Conservation (phyloP, 331 rosid genomes). For the Quercus phellos region DNA sequence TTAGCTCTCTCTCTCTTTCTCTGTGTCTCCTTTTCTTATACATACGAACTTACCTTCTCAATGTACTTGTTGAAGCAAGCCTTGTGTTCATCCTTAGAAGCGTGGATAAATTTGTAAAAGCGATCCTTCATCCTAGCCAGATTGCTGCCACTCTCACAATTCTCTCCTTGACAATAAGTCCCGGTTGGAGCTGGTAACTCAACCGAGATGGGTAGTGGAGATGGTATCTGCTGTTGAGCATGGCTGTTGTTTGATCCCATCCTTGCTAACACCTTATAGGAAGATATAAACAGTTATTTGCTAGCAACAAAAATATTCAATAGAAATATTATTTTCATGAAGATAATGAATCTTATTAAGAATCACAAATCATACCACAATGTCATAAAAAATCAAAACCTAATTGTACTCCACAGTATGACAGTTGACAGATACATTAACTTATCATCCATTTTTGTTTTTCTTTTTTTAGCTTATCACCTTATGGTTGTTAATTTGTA, state of each 20-base stretch:
- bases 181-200: constrained; percentile 7
- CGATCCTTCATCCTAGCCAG: constrained; percentile 44
- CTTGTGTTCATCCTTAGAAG: constrained; percentile 55
- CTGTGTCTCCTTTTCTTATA: background rate
- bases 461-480: too few species aligned
- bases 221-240: background rate
- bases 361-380: too few species aligned
- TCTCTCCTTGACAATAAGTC: constrained; percentile 50
- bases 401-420: too few species aligned
- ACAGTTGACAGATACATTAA: too few species aligned
- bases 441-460: too few species aligned
- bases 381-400: too few species aligned
- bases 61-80: constrained; percentile 49
- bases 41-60: constrained; percentile 34
- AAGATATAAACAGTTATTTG: background rate
- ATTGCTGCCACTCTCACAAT: constrained; percentile 54
- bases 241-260: constrained; percentile 33
- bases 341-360: background rate
- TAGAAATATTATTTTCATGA: background rate
- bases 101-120: constrained; percentile 49
- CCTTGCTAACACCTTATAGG: constrained; percentile 13
- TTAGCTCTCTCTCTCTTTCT: too few species aligned
- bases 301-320: background rate
- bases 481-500: too few species aligned
- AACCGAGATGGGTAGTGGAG: background rate